Percentiles rank a stretch among this genome's conserved stretches.
Evolutionary conservation across 208 protist genomes (phyloP).

Genomic region (Leishmania tarentolae): DNA sequence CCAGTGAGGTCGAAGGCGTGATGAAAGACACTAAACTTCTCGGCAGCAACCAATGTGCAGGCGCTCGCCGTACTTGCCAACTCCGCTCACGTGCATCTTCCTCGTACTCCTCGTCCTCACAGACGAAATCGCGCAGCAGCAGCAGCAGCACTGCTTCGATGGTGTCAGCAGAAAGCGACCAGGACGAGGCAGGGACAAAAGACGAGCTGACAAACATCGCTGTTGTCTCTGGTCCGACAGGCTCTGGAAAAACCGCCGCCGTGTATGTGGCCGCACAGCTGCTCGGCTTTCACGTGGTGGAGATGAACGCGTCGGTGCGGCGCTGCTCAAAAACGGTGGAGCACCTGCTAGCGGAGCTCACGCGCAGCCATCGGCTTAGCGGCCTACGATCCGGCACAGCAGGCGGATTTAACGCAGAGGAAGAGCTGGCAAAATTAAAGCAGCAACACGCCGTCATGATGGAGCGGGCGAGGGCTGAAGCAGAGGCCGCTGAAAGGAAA

Average conservation of each 20-base stretch:
- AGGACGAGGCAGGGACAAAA: constrained; percentile 12
- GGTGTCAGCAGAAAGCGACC: constrained; percentile 7
- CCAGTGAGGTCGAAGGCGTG: not conserved
- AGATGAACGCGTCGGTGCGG: constrained; percentile 79
- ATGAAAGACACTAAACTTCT: not conserved
- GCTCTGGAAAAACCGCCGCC: constrained; percentile 76
- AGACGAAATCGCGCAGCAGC: constrained; percentile 1
- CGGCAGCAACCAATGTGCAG: not conserved
- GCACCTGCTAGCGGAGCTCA: constrained; percentile 79
- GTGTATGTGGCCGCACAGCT: constrained; percentile 80
- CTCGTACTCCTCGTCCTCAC: not conserved
- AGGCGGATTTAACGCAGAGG: constrained; percentile 49
- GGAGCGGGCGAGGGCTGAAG: constrained; percentile 27
- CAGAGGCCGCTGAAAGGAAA: constrained; percentile 26
- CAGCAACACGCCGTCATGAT: constrained; percentile 46
- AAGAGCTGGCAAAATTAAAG: constrained; percentile 72
- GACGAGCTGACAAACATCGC: constrained; percentile 87
- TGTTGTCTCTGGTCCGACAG: constrained; percentile 69
- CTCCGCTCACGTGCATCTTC: not conserved
- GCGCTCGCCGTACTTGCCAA: not conserved
- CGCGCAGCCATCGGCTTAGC: constrained; percentile 68
- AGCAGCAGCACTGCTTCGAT: constrained; percentile 20
- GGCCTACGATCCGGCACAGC: constrained; percentile 33
- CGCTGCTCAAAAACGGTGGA: constrained; percentile 75
- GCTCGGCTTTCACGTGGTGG: constrained; percentile 78